A percentile compares a stretch with the other conserved stretches of the same genome.
These are phyloP conservation scores for Saccharomycopsis olivae DNA, from an alignment of 805 yeast genomes.

Conservation along the genomic window DNA sequence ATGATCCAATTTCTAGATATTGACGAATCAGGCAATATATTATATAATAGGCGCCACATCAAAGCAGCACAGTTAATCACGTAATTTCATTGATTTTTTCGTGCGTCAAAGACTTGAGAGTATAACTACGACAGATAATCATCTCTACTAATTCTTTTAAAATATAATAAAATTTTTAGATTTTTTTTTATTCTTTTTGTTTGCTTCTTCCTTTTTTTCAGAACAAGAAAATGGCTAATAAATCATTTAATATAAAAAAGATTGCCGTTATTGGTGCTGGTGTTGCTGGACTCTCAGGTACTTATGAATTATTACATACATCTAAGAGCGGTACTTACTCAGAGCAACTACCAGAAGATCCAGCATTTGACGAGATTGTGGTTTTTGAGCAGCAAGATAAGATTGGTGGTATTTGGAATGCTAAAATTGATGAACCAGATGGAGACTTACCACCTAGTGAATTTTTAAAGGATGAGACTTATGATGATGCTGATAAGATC, in stretches of 20 bases:
- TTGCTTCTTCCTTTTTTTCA: no score
- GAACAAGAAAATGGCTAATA: no score
- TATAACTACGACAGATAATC: no score
- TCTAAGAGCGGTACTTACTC: conserved; percentile 22
- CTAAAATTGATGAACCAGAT: conserved; percentile 20
- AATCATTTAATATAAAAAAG: conserved; percentile 17
- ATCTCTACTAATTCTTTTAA: no score
- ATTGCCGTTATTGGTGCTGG: conserved; percentile 28
- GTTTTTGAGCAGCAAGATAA: conserved; percentile 28
- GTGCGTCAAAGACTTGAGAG: no score
- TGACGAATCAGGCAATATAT: no score
- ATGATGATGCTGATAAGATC: conserved; percentile 26
- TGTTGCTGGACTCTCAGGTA: conserved; percentile 23
- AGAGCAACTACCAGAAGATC: conserved; percentile 5
- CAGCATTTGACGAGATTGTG: conserved; percentile 24
- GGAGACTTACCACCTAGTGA: conserved; percentile 23
- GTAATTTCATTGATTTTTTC: no score
- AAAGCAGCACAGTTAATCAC: no score
- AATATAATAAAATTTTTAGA: no score
- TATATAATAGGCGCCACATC: no score
- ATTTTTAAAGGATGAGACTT: conserved; percentile 25
- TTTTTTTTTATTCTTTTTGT: no score
- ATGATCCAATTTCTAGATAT: no score
- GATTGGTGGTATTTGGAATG: conserved; percentile 31
- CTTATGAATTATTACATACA: conserved; percentile 25